Evolutionary conservation across 2,329 filamentous ascomycete species (phyloP).

Genomic region (Penicillium sp.): DNA sequence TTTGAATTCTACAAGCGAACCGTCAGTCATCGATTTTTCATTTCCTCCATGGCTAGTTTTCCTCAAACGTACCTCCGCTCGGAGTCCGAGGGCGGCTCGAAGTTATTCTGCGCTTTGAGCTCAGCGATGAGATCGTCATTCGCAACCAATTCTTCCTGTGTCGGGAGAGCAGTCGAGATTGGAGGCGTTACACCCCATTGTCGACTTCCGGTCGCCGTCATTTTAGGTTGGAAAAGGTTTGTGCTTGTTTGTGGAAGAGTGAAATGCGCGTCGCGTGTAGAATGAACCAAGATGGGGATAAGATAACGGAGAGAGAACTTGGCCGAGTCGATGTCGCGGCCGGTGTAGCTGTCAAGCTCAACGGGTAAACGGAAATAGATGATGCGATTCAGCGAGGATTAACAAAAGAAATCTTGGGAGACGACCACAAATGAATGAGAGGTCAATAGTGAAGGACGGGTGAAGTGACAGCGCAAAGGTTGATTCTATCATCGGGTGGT

Average conservation of each 20-base stretch:
- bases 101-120: conserved; percentile 86
- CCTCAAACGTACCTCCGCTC: conserved; percentile 67
- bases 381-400: background rate
- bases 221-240: conserved; percentile 19
- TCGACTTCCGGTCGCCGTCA: conserved; percentile 44
- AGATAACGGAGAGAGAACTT: conserved; percentile 19
- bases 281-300: conserved; percentile 22
- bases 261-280: conserved; percentile 6
- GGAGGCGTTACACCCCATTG: conserved; percentile 80
- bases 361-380: background rate
- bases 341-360: background rate
- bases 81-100: conserved; percentile 81
- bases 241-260: background rate
- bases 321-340: conserved; percentile 9
- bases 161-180: conserved; percentile 77
- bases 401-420: conserved; percentile 14
- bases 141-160: conserved; percentile 72
- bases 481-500: conserved; percentile 11
- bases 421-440: conserved; percentile 17
- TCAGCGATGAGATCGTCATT: conserved; percentile 82
- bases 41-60: background rate
- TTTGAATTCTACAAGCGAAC: conserved; percentile 59
- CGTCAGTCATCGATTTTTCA: conserved; percentile 12
- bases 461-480: conserved; percentile 14
- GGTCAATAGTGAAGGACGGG: conserved; percentile 5